These are phyloP conservation scores for Leccinum obscurum DNA, from an alignment of 768 basidiomycete species.

Conservation along the genomic window DNA sequence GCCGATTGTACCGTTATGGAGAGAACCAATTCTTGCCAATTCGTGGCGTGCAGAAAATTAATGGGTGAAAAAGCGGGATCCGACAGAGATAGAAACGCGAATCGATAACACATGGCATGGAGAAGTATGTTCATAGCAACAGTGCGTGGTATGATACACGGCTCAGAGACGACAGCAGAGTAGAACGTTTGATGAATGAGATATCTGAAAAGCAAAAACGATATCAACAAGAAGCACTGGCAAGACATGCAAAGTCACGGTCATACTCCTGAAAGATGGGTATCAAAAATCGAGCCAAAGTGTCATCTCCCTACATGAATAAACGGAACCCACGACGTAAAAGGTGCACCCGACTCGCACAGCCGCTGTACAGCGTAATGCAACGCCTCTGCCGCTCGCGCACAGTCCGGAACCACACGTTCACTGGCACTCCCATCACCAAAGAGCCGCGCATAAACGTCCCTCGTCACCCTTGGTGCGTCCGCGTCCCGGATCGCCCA, in stretches of 20 bases:
- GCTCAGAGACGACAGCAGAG: not conserved
- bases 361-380: not conserved
- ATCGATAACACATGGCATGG: not conserved
- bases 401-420: not conserved
- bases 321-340: not conserved
- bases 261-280: too few relatives aligned
- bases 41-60: too few relatives aligned
- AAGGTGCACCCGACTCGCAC: not conserved
- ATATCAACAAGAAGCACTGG: not conserved
- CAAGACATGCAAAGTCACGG: not conserved
- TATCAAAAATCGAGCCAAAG: not conserved
- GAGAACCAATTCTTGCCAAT: too few relatives aligned
- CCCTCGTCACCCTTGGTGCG: not conserved
- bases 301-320: not conserved
- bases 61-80: not conserved
- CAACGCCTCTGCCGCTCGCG: not conserved
- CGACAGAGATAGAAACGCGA: not conserved
- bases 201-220: not conserved
- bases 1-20: not conserved
- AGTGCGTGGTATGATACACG: not conserved
- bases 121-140: not conserved
- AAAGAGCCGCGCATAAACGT: not conserved
- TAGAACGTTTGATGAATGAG: not conserved
- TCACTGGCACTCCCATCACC: not conserved
- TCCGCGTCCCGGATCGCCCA: not conserved